Conservation (phyloP, 2,329 filamentous ascomycete genomes). For the Aspergillus neoniger region DNA sequence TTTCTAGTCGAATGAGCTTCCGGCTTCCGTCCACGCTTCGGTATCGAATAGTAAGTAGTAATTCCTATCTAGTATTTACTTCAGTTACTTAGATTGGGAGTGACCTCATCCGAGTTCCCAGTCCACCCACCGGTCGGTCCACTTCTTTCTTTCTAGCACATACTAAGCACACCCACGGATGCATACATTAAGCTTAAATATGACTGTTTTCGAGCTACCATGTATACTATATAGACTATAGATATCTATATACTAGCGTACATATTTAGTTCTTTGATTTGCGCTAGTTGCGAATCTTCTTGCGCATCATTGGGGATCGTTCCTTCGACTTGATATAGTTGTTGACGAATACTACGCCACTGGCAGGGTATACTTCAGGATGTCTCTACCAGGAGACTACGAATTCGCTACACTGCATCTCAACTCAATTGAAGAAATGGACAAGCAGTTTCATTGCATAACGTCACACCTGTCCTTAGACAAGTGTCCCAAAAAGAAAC, state of each 20-base stretch:
- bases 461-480: slow-evolving; percentile 15
- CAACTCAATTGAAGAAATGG: slow-evolving; percentile 7
- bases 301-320: not conserved
- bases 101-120: not conserved
- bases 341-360: not conserved
- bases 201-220: not conserved
- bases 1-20: not conserved
- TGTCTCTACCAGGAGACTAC: not conserved
- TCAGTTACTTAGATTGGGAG: not conserved
- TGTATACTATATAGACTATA: not conserved
- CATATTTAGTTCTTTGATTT: not conserved
- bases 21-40: not conserved
- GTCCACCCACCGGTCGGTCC: not conserved
- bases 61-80: not conserved
- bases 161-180: not conserved
- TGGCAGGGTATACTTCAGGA: not conserved
- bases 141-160: not conserved
- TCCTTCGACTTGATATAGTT: not conserved
- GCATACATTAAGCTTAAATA: slow-evolving; percentile 2
- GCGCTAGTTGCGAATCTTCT: not conserved
- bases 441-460: slow-evolving; percentile 27
- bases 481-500: slow-evolving; percentile 13
- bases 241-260: not conserved
- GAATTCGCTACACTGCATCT: not conserved
- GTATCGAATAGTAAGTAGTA: not conserved